Evolutionary conservation across 139 green algal species (phyloP), one percentile per base, ranked within the genome.

Genomic region (Mychonastes homosphaera): DNA sequence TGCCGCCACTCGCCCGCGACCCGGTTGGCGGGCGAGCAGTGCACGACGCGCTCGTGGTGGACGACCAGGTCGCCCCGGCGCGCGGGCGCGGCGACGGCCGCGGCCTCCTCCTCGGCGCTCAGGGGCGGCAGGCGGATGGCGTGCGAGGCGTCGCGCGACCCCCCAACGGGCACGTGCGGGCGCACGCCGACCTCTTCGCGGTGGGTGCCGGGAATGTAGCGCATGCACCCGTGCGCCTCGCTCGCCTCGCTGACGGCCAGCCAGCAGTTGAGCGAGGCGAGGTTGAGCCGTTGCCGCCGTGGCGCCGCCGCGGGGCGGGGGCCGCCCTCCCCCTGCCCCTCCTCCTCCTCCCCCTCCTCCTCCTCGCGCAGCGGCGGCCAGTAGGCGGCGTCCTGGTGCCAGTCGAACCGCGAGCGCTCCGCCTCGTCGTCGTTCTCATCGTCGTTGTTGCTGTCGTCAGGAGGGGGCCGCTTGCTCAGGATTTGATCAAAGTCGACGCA

Each of bases 401-500:
- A 84, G 8, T 63, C 59, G 61, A 87, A 87, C 4, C 77, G 46
- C 23, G 69, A 75, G 44, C n/a, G n/a, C n/a, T n/a, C n/a, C n/a
- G n/a, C n/a, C n/a, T n/a, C n/a, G n/a, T n/a, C n/a, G n/a, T n/a
- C n/a, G n/a, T n/a, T n/a, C n/a, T n/a, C n/a, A n/a, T n/a, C n/a
- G n/a, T n/a, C n/a, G n/a, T n/a, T n/a, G n/a, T n/a, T n/a, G n/a
- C n/a, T n/a, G n/a, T 87, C 79, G 29, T 55, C 32, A 52, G 38
- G 70, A 6, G 56, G 34, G 3, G 79, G 76, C 16, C 49, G 48
- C 63, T 87, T 87, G 40, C 71, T 75, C 29, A 85, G 62, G 46
- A 87, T 77, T 53, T 71, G 69, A 54, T 87, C 79, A 61, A 84
- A 87, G 44, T 87, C 79, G 33, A 79, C n/a, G n/a, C n/a, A n/a